Base-by-base conservation (phyloP, 805 yeast species). In the Suhomyces kilbournensis region DNA sequence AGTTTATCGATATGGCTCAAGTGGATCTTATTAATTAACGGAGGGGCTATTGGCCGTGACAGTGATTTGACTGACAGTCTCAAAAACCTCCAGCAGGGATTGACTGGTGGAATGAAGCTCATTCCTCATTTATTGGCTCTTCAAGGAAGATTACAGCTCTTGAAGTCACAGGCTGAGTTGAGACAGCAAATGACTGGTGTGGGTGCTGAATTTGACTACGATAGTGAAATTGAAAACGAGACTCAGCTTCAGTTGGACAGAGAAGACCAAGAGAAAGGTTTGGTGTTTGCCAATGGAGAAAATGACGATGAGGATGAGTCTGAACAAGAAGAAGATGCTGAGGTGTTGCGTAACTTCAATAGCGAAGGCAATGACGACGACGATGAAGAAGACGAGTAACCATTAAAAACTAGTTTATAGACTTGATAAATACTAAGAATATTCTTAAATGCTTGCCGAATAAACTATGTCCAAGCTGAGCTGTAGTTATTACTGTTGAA, bases 71-170 rank as follows among this genome's bases (percentile, higher is more conserved):
- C 82, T 50, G 80, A 76, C 38, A 74, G 83, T 20, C 71, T 87
- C 49, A 82, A 82, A 44, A 70, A 78, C 3, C 68, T 93, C 51
- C 86, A 83, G 64, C 64, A 79, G 2, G 76, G 86, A 0, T 71
- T 92, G 26, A 70, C 75, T 17, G 73, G 80, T 51, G 85, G 81
- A 30, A 75, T 80, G 67, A 78, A 78, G 55, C 76, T 78, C 22
- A 70, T 93, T 56, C 87, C 92, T 7, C 78, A 82, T 39, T 74
- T 93, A 48, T 71, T 92, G 23, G 84, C 94, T 1, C 77, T 93
- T 28, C 96, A 92, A 67, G 99, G 99, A 46, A 82, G 94, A 57
- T 74, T 93, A 46, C 88, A 86, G 61, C 77, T 93, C 66, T 76
- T 93, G 43, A 80, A 80, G 57, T 80, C 90, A 3, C 98, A 93